Percentiles rank a stretch among this genome's conserved stretches.
phyloP scores from a whole-genome alignment of 2,329 filamentous ascomycete genomes.

The Fusarium sp. region DNA sequence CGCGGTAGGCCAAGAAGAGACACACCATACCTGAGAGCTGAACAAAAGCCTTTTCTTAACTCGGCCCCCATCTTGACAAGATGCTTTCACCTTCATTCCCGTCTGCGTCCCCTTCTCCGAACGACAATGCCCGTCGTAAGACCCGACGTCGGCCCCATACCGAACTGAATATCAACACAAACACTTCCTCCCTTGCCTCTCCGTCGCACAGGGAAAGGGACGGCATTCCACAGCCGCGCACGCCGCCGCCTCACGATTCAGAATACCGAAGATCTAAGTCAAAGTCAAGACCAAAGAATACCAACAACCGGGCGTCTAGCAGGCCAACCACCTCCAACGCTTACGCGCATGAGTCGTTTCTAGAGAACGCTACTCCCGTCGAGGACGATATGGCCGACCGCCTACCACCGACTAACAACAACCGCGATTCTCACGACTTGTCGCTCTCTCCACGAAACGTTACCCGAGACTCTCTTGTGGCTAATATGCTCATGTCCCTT shows the following conservation, averaged over 20 bases:
- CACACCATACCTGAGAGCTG: constrained; percentile 16
- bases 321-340: constrained; percentile 39
- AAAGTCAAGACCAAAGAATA: constrained; percentile 30
- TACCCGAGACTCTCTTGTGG: constrained; percentile 89
- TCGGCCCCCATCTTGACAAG: constrained; percentile 27
- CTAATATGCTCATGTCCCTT: constrained; percentile 94
- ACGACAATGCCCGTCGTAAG: constrained; percentile 45
- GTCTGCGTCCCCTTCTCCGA: constrained; percentile 28
- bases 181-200: constrained; percentile 43
- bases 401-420: constrained; percentile 45
- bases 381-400: constrained; percentile 48
- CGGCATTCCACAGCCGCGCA: constrained; percentile 39
- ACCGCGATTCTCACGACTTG: constrained; percentile 83
- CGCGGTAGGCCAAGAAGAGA: constrained; percentile 14
- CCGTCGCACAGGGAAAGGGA: constrained; percentile 32
- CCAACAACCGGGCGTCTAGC: constrained; percentile 43
- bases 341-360: constrained; percentile 47
- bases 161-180: constrained; percentile 45
- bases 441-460: constrained; percentile 81
- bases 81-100: constrained; percentile 37
- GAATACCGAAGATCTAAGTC: constrained; percentile 33
- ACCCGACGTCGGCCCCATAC: constrained; percentile 42
- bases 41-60: constrained; percentile 35
- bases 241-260: constrained; percentile 35
- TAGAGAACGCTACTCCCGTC: constrained; percentile 48